These are phyloP conservation scores for Microsporum ferrugineum DNA, from an alignment of 2,329 filamentous ascomycete genomes.

Conservation along the genomic window DNA sequence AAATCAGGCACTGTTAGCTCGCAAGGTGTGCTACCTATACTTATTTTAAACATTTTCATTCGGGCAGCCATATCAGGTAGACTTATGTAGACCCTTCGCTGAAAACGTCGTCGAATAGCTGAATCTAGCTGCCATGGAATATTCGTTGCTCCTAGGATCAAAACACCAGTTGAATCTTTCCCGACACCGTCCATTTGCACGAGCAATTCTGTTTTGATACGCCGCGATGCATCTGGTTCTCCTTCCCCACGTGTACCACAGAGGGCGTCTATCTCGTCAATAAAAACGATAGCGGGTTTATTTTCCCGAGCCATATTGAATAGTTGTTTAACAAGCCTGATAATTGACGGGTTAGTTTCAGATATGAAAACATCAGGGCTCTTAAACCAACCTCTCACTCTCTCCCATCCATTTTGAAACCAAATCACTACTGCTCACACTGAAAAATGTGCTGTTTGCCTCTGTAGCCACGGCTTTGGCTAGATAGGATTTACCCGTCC, in stretches of 20 bases:
- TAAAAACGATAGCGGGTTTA: conserved; percentile 96
- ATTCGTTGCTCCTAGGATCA: conserved; percentile 93
- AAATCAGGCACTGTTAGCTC: conserved; percentile 68
- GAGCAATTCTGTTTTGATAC: conserved; percentile 96
- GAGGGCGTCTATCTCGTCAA: conserved; percentile 93
- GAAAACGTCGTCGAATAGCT: conserved; percentile 90
- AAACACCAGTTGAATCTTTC: conserved; percentile 82
- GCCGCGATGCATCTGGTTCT: conserved; percentile 90
- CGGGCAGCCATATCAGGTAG: conserved; percentile 77
- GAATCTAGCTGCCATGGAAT: conserved; percentile 98
- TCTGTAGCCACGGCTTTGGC: conserved; percentile 97
- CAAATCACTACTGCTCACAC: conserved; percentile 89
- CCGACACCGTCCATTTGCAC: conserved; percentile 99
- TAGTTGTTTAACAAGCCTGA: conserved; percentile 82
- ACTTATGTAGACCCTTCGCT: conserved; percentile 89
- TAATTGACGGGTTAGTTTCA: neutral
- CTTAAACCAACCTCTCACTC: conserved; percentile 67
- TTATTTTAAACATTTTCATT: conserved; percentile 90
- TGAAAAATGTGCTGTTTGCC: conserved; percentile 98
- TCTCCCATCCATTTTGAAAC: conserved; percentile 99
- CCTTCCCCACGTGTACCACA: conserved; percentile 88
- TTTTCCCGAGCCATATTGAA: conserved; percentile 98
- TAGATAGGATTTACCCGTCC: conserved; percentile 94
- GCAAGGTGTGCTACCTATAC: conserved; percentile 86
- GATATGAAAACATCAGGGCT: neutral